These are phyloP conservation scores for Leptographium radiaticola DNA, from an alignment of 2,329 filamentous ascomycete species.

Conservation along the genomic window DNA sequence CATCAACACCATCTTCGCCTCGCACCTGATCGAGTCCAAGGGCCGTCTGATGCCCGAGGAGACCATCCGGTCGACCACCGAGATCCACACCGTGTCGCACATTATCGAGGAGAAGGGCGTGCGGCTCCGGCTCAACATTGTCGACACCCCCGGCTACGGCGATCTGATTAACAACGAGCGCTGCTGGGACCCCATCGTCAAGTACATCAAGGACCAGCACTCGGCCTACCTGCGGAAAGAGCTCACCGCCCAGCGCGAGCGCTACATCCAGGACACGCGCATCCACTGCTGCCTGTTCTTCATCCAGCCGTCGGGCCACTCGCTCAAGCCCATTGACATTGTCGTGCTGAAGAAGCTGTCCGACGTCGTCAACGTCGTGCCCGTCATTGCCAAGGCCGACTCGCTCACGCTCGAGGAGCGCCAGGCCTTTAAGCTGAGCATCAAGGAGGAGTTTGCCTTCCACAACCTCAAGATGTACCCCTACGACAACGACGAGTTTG, in stretches of 20 bases:
- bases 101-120: conserved; percentile 99
- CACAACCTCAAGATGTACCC: conserved; percentile 99
- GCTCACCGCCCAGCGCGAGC: conserved; percentile 95
- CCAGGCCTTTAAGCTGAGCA: conserved; percentile 92
- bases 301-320: conserved; percentile 96
- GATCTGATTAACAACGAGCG: conserved; percentile 99
- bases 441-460: conserved; percentile 99
- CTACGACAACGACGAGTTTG: conserved; percentile 98
- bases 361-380: conserved; percentile 97
- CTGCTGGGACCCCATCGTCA: conserved; percentile 99
- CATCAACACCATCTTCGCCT: conserved; percentile 99
- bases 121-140: conserved; percentile 92
- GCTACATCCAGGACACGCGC: conserved; percentile 97
- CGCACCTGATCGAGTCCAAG: conserved; percentile 98
- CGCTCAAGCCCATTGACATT: conserved; percentile 97
- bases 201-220: conserved; percentile 99
- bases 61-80: conserved; percentile 86
- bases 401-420: conserved; percentile 93
- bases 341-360: conserved; percentile 99
- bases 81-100: conserved; percentile 96
- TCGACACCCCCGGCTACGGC: conserved; percentile 95
- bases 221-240: conserved; percentile 98
- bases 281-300: conserved; percentile 99
- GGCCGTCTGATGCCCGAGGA: conserved; percentile 87
- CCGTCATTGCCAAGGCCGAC: conserved; percentile 97